Evolutionary conservation across 1,139 yeast species (phyloP), one percentile per base, ranked within the genome.

Genomic region (Sugiyamaella xylanicola): DNA sequence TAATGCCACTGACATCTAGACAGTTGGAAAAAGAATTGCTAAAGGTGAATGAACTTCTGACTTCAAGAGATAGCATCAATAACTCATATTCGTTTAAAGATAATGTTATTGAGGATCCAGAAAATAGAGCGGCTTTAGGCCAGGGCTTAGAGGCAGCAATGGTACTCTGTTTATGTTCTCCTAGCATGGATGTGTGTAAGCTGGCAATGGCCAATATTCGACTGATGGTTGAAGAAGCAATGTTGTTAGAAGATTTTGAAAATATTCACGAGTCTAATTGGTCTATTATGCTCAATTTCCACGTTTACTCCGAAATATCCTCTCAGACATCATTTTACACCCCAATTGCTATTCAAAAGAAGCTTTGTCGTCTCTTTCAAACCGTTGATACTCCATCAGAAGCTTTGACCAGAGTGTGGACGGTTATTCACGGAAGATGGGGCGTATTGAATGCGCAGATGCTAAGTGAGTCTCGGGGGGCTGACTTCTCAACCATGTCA

Each of bases 321-420:
- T 72, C 80, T n/a, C 91, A 86, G 59, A 80, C 75, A 36, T 74
- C 79, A 32, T 82, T 85, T 2, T 83, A 86, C 52, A 85, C 92
- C 0, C 80, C 85, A 29, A 87, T 87, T 16, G 91, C 95, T 0
- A 77, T 86, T 35, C 93, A 88, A 66, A 87, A 87, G 66, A 79
- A 84, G 57, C 73, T 87, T 56, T 74, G 83, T 63, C 78, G 79
- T 59, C 75, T 87, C 45, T 70, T 86, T 52, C 77, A 83, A 57
- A 74, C 64, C 29, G 63, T 83, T n/a, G 79, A 81, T 4, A 73
- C 71, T 39, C 88, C 92, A 1, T 83, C 89, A 0, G 74, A 76
- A 40, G 81, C 89, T 0, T 71, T 88, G 39, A 74, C 81, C 42
- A 82, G 80, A 55, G 82, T 85, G 1, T 86, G 93, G 87, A 60